Conservation (phyloP, 345 rosid genomes). For the Hibiscus mutabilis region DNA sequence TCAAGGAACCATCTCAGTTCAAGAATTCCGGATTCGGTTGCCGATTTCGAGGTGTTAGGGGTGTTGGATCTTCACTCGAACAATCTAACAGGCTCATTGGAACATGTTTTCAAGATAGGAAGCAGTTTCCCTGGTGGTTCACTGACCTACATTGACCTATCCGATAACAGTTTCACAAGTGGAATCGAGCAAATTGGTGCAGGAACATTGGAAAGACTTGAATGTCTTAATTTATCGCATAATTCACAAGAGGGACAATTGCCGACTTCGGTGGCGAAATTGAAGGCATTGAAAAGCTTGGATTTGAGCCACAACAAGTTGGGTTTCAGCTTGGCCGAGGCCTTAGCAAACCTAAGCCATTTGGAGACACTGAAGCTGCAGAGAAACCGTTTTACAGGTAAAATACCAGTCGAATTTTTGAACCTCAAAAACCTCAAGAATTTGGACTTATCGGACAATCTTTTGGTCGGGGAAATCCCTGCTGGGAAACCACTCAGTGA, state of each 20-base stretch:
- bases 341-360: constrained; percentile 29
- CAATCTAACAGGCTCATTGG: constrained; percentile 34
- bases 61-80: constrained; percentile 49
- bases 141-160: constrained; percentile 39
- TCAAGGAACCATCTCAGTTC: constrained; percentile 40
- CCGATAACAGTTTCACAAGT: constrained; percentile 35
- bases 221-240: constrained; percentile 38
- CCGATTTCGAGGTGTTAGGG: constrained; percentile 24
- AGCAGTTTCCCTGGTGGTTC: constrained; percentile 34
- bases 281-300: constrained; percentile 23
- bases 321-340: constrained; percentile 27
- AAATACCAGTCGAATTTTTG: constrained; percentile 34
- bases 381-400: constrained; percentile 39
- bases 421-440: constrained; percentile 38
- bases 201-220: constrained; percentile 23
- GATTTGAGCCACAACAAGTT: constrained; percentile 41
- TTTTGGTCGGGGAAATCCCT: constrained; percentile 43
- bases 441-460: constrained; percentile 44
- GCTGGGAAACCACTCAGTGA: constrained; percentile 39
- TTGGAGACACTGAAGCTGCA: constrained; percentile 44
- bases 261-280: background rate
- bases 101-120: constrained; percentile 30
- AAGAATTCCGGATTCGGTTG: constrained; percentile 26
- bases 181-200: constrained; percentile 26
- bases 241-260: constrained; percentile 17